Conservation (phyloP, 192 early-diverging fungal species). For the Coemansia biformis region DNA sequence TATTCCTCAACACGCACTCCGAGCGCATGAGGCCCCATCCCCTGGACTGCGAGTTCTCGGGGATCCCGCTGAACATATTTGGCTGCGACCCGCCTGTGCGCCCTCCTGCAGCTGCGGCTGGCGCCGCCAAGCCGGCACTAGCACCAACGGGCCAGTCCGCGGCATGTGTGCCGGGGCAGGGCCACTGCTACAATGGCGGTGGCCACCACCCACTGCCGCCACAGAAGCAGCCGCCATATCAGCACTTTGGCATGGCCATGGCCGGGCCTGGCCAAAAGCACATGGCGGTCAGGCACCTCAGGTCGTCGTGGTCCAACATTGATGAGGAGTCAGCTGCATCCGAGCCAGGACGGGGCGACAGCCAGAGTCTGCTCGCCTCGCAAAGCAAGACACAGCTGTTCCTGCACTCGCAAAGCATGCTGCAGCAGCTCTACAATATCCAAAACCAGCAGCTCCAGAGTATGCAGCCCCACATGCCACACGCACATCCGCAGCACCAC, state of each 20-base stretch:
- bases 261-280: slow-evolving; percentile 5
- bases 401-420: slow-evolving; percentile 19
- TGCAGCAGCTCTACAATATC: slow-evolving; percentile 34
- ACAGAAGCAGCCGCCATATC: slow-evolving; percentile 1
- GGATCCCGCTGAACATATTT: slow-evolving; percentile 9
- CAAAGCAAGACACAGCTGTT: slow-evolving; percentile 9
- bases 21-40: not conserved
- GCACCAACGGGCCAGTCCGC: slow-evolving; percentile 1
- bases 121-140: not conserved
- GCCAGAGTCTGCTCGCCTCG: slow-evolving; percentile 22
- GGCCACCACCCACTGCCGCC: not conserved
- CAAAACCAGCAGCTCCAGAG: slow-evolving; percentile 44
- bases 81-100: not conserved
- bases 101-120: not conserved
- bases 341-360: slow-evolving; percentile 13
- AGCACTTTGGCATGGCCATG: slow-evolving; percentile 4
- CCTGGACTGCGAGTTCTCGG: slow-evolving; percentile 5
- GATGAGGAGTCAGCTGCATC: slow-evolving; percentile 31
- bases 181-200: slow-evolving; percentile 1
- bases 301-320: slow-evolving; percentile 41
- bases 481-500: not conserved
- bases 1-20: slow-evolving; percentile 30
- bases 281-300: slow-evolving; percentile 8
- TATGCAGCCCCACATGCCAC: slow-evolving; percentile 16
- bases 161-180: not conserved